Evolutionary conservation across 73 alveolate genomes (phyloP), one percentile per base, ranked within the genome.

Genomic region (Halteria grandinella): DNA sequence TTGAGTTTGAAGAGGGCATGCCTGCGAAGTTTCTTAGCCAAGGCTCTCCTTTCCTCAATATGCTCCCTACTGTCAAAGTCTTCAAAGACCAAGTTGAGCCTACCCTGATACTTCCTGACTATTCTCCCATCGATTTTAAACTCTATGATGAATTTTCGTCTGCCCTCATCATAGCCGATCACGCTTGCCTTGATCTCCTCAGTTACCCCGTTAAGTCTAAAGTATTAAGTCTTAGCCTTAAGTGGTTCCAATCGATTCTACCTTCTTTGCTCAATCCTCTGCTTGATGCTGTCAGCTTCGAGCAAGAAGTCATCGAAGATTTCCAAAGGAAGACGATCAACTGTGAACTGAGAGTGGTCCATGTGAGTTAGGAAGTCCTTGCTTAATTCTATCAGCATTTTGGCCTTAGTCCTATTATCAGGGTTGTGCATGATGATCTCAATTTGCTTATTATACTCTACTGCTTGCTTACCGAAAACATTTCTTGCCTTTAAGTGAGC

Each of bases 131-230:
- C 40, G 14, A 69, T 69, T 27, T 70, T 45, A 53, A 80, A 80
- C 47, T 80, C 90, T 14, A 80, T 52, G n/a, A 80, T 57, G 57
- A 80, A 80, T 51, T 80, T 75, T 47, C 62, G 39, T 37, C 77
- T 49, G n/a, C 53, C 73, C 12, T 49, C 29, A 40, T 80, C 79
- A 54, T 44, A 80, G 23, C 57, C 84, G 2, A 80, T 0, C 4
- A 80, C 78, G 27, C 66, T 66, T 23, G 79, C 90, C n/a, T 80
- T 76, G 15, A 72, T 34, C 33, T 80, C 90, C 28, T 77, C 88
- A 32, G 24, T 75, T 3, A 47, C 21, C 0, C 88, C 88, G 21
- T 77, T 37, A 25, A 77, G 50, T 7, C 7, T 33, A 37, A 60
- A 77, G 43, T 77, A 77, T 37, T 60, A 54, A 17, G 80, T 33